Percentiles rank a stretch among this genome's conserved stretches.
Conservation (phyloP, 2,329 filamentous ascomycete species). For the Ophiostoma montium region DNA sequence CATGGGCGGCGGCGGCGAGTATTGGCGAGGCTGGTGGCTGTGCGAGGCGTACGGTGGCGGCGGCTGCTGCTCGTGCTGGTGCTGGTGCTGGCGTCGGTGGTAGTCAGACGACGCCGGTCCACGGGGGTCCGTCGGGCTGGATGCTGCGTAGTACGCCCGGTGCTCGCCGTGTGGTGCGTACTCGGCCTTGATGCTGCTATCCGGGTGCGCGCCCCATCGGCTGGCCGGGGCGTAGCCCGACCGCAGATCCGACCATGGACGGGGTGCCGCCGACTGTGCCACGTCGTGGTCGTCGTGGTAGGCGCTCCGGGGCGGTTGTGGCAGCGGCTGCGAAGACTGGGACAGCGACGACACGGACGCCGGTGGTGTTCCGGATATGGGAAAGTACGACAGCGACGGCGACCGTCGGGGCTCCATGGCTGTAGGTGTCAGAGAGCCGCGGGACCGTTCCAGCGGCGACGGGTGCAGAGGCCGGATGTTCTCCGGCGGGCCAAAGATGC, state of each 20-base stretch:
- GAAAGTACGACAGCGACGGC: conserved; percentile 33
- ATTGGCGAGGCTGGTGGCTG: neutral
- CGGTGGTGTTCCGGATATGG: conserved; percentile 16
- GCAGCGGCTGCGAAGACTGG: neutral
- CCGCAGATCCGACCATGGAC: neutral
- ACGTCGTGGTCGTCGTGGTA: conserved; percentile 1
- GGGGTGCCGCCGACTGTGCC: neutral
- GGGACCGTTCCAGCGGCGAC: conserved; percentile 34
- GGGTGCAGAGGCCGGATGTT: conserved; percentile 29
- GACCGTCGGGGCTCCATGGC: conserved; percentile 18
- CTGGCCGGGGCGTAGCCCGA: conserved; percentile 4
- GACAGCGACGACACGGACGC: neutral
- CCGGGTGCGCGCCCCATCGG: neutral
- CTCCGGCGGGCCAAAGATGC: conserved; percentile 37
- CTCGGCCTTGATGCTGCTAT: neutral
- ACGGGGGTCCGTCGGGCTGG: neutral
- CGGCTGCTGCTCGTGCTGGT: neutral
- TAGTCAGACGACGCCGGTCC: neutral
- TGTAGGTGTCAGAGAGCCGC: conserved; percentile 14
- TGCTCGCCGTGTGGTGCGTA: neutral
- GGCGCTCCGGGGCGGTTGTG: neutral
- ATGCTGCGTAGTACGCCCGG: neutral
- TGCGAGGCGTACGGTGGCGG: neutral
- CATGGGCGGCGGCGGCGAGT: neutral
- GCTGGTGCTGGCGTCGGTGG: conserved; percentile 1